phyloP scores from a whole-genome alignment of 75 land plant species.

The Picea glauca region DNA sequence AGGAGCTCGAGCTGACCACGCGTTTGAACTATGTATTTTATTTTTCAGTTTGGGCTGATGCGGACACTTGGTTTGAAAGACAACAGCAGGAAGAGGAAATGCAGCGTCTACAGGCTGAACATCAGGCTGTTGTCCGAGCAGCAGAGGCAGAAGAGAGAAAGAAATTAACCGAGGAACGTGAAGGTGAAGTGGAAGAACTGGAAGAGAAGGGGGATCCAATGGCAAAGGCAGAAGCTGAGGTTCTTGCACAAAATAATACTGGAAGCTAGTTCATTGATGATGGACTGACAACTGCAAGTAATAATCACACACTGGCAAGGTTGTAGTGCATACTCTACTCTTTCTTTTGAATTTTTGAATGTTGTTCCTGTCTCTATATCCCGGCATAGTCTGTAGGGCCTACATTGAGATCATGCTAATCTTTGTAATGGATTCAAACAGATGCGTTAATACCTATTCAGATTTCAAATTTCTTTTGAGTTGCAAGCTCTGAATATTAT shows the following conservation, averaged over 20 bases:
- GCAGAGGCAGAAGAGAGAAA: constrained; percentile 83
- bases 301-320: no score
- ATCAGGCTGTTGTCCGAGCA: constrained; percentile 62
- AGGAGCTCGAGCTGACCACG: not conserved
- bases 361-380: no score
- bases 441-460: no score
- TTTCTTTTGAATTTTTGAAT: no score
- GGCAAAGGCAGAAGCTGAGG: constrained; percentile 83
- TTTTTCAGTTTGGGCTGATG: constrained; percentile 97
- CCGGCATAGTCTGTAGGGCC: no score
- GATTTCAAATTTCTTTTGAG: no score
- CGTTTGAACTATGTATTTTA: not conserved
- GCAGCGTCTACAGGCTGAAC: constrained; percentile 73
- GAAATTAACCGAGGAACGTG: constrained; percentile 60
- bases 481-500: no score
- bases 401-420: no score
- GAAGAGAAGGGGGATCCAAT: constrained; percentile 68
- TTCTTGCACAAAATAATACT: constrained; percentile 18
- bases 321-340: no score
- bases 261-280: no score
- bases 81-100: constrained; percentile 95
- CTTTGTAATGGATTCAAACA: no score
- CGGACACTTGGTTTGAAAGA: constrained; percentile 97
- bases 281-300: no score
- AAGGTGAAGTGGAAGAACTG: constrained; percentile 77